Conservation (phyloP, 352 stramenopile species). For the Phytophthora pistaciae region DNA sequence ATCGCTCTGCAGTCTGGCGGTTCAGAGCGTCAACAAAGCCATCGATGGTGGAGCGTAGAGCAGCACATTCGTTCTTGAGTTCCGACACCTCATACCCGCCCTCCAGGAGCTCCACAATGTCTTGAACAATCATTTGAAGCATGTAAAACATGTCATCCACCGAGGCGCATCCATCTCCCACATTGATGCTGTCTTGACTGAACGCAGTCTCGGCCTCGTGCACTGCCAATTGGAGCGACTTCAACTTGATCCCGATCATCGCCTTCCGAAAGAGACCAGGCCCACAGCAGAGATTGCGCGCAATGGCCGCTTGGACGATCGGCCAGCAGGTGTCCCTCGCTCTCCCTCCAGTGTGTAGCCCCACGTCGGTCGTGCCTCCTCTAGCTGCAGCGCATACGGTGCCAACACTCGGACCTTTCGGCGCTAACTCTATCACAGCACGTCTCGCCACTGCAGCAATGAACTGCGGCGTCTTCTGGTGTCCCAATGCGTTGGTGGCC, state of each 20-base stretch:
- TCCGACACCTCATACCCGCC: background rate
- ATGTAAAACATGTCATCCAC: slow-evolving; percentile 1
- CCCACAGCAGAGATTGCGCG: slow-evolving; percentile 43
- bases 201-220: background rate
- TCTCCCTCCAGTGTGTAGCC: slow-evolving; percentile 52
- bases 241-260: slow-evolving; percentile 44
- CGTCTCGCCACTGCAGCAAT: slow-evolving; percentile 44
- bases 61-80: background rate
- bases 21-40: slow-evolving; percentile 34
- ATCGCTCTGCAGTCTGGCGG: slow-evolving; percentile 1
- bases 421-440: background rate
- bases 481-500: slow-evolving; percentile 27
- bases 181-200: background rate
- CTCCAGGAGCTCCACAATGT: background rate
- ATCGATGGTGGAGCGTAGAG: slow-evolving; percentile 19
- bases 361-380: slow-evolving; percentile 63
- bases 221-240: slow-evolving; percentile 11
- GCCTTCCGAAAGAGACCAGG: slow-evolving; percentile 46
- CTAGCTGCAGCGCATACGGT: background rate
- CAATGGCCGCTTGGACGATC: slow-evolving; percentile 48
- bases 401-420: background rate
- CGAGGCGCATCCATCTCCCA: background rate
- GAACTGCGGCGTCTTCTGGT: slow-evolving; percentile 73
- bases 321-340: slow-evolving; percentile 64
- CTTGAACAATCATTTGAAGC: background rate